Percentiles rank a stretch among this genome's conserved stretches.
These are phyloP conservation scores for Sphaerosporella brunnea DNA, from an alignment of 495 filamentous ascomycete species.

Conservation along the genomic window DNA sequence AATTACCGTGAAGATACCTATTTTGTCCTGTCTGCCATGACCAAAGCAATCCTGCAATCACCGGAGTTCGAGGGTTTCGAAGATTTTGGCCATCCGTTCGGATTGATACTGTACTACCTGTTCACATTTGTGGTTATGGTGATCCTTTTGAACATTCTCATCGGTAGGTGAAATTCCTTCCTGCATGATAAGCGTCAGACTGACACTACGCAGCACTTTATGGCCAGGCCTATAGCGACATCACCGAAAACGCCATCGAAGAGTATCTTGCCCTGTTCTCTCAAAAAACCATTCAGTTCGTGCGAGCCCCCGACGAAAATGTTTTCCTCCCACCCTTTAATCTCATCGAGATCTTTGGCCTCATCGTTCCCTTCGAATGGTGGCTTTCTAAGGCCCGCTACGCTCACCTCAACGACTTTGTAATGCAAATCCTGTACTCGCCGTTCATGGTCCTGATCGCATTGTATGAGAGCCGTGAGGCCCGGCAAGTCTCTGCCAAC, in stretches of 20 bases:
- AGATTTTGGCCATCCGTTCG: slow-evolving; percentile 55
- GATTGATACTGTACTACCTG: slow-evolving; percentile 79
- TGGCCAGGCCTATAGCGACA: slow-evolving; percentile 89
- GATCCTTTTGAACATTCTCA: slow-evolving; percentile 79
- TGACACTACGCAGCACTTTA: slow-evolving; percentile 45
- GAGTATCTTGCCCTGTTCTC: slow-evolving; percentile 84
- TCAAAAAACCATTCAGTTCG: slow-evolving; percentile 87
- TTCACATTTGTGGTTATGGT: slow-evolving; percentile 95
- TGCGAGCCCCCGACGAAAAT: slow-evolving; percentile 92
- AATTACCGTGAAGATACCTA: slow-evolving; percentile 40
- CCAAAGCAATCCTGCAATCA: slow-evolving; percentile 70
- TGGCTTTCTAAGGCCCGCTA: slow-evolving; percentile 59
- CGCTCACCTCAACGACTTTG: slow-evolving; percentile 59
- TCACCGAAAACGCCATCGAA: slow-evolving; percentile 83
- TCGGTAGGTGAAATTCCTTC: slow-evolving; percentile 31
- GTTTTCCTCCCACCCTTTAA: slow-evolving; percentile 95
- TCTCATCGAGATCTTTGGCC: slow-evolving; percentile 65
- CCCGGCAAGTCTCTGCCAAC: slow-evolving; percentile 49
- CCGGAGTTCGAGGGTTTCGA: slow-evolving; percentile 86
- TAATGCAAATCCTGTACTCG: slow-evolving; percentile 76
- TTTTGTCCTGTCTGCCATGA: slow-evolving; percentile 79
- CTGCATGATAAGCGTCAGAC: too few species aligned
- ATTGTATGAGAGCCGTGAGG: slow-evolving; percentile 51
- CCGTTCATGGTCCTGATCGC: slow-evolving; percentile 69
- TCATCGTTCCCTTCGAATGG: slow-evolving; percentile 83